A percentile compares a stretch with the other conserved stretches of the same genome.
Evolutionary conservation across 495 filamentous ascomycete genomes (phyloP).

Genomic region (Chlorociboria aeruginascens): DNA sequence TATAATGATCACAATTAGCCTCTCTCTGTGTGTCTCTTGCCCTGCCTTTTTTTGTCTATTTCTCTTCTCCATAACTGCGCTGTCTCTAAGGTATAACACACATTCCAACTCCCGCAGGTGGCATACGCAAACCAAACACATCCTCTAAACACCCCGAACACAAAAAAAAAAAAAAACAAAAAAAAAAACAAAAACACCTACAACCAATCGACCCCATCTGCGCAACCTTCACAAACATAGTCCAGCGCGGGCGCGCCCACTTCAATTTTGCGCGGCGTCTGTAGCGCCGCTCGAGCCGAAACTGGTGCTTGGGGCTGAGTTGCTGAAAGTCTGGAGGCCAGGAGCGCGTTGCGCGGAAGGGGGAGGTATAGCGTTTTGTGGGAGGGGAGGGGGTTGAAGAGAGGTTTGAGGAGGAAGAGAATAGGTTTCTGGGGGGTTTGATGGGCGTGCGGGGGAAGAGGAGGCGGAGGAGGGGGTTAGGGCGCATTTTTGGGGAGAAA

Average conservation of each 20-base stretch:
- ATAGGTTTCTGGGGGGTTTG: too few relatives aligned
- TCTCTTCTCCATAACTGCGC: too few relatives aligned
- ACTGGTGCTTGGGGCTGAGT: slow-evolving; percentile 71
- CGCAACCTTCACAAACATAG: slow-evolving; percentile 54
- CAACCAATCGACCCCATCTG: slow-evolving; percentile 57
- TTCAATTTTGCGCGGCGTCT: slow-evolving; percentile 59
- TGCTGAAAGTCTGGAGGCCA: slow-evolving; percentile 91
- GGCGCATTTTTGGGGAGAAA: not conserved
- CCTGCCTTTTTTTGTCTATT: too few relatives aligned
- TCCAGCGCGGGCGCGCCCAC: slow-evolving; percentile 61
- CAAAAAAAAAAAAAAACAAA: too few relatives aligned
- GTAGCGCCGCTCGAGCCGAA: slow-evolving; percentile 68
- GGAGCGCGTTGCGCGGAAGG: slow-evolving; percentile 66
- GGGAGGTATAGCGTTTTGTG: slow-evolving; percentile 24
- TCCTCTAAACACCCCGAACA: too few relatives aligned
- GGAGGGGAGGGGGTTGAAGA: too few relatives aligned
- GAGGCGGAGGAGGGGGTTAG: not conserved
- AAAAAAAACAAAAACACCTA: too few relatives aligned
- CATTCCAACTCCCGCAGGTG: slow-evolving; percentile 1
- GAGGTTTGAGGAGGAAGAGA: too few relatives aligned
- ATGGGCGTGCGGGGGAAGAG: too few relatives aligned
- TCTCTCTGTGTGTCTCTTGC: too few relatives aligned
- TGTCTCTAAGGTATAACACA: too few relatives aligned
- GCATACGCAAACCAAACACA: too few relatives aligned
- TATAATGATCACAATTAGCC: slow-evolving; percentile 5